Conservation (phyloP, 1,284 basidiomycete species). For the Moesziomyces sp. region DNA sequence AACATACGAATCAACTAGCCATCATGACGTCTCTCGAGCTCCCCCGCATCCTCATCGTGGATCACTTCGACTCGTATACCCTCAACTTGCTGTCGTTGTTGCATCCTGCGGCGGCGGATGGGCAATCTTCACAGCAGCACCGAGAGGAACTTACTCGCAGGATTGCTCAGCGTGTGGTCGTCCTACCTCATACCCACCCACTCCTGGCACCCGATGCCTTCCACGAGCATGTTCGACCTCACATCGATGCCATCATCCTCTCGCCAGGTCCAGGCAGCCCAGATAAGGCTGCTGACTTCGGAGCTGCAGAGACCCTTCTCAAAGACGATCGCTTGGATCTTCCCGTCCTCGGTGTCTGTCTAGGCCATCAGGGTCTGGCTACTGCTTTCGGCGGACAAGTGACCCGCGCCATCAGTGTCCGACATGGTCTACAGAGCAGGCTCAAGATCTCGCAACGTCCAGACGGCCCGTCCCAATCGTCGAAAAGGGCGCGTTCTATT, state of each 20-base stretch:
- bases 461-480: neutral
- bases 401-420: constrained; percentile 36
- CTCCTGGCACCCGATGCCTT: constrained; percentile 45
- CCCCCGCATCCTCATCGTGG: constrained; percentile 63
- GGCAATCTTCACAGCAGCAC: neutral
- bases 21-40: constrained; percentile 29
- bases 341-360: constrained; percentile 87
- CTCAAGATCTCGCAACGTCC: constrained; percentile 22
- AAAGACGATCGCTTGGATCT: constrained; percentile 66
- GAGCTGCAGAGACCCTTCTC: constrained; percentile 52
- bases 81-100: constrained; percentile 62
- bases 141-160: constrained; percentile 12
- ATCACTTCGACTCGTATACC: constrained; percentile 67
- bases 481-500: constrained; percentile 71
- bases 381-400: constrained; percentile 77
- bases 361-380: constrained; percentile 90
- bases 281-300: constrained; percentile 56
- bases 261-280: constrained; percentile 64
- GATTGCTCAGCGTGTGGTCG: constrained; percentile 47
- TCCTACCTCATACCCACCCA: constrained; percentile 61
- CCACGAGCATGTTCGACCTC: constrained; percentile 47
- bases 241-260: constrained; percentile 64
- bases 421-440: constrained; percentile 55
- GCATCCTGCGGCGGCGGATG: constrained; percentile 1
- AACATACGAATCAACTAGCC: too few relatives aligned